phyloP scores from a whole-genome alignment of 1,284 basidiomycete species.

The Athelia psychrophila region DNA sequence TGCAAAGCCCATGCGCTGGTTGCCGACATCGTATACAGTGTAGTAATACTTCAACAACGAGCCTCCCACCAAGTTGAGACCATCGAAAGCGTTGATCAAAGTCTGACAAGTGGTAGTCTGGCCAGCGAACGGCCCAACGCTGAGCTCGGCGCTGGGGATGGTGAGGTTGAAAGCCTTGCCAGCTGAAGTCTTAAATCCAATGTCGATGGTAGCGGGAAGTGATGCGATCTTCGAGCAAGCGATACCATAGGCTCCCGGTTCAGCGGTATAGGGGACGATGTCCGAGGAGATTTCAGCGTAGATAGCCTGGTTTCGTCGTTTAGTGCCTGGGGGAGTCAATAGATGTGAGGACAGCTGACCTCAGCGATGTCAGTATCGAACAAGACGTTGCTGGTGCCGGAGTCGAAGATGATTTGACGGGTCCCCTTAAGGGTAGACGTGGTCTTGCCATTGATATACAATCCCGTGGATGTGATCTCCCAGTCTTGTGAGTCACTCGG shows the following conservation, averaged over 20 bases:
- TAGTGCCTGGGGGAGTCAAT: no score
- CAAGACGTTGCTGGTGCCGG: constrained; percentile 53
- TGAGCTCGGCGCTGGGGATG: constrained; percentile 52
- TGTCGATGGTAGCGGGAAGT: constrained; percentile 47
- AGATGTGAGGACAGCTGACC: constrained; percentile 17
- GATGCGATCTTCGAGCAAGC: constrained; percentile 42
- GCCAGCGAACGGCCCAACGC: constrained; percentile 50
- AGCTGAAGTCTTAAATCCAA: constrained; percentile 45
- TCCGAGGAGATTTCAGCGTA: constrained; percentile 55
- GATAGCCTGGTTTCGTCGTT: constrained; percentile 35
- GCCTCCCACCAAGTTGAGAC: constrained; percentile 46
- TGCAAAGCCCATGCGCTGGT: constrained; percentile 48
- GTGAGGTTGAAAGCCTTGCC: constrained; percentile 50
- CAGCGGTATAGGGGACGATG: constrained; percentile 44
- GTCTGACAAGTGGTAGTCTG: constrained; percentile 48
- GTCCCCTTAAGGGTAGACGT: constrained; percentile 34
- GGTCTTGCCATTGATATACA: constrained; percentile 52
- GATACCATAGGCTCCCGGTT: constrained; percentile 54
- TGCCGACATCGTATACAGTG: constrained; percentile 51
- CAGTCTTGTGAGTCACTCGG: constrained; percentile 29
- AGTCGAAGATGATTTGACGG: constrained; percentile 52
- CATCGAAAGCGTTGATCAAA: constrained; percentile 53
- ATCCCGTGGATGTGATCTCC: constrained; percentile 41
- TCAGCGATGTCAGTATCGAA: constrained; percentile 45
- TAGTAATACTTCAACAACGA: constrained; percentile 56